Base-by-base conservation (phyloP, 2,329 filamentous ascomycete genomes). In the Colletotrichum melonis region DNA sequence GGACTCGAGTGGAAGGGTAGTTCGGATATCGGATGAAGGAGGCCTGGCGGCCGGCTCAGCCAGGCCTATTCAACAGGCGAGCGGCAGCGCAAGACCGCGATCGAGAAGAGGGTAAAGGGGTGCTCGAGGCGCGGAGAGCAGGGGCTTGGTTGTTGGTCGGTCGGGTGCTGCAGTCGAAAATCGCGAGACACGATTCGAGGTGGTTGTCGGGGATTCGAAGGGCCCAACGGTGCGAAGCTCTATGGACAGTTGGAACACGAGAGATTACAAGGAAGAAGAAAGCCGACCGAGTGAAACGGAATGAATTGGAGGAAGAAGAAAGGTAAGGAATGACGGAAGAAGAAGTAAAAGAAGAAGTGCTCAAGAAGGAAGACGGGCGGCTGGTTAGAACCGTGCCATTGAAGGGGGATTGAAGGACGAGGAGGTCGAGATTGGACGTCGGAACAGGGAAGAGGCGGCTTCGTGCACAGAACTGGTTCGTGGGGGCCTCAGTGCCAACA, bases 21-120 rank as follows among this genome's bases (percentile, higher is more conserved):
- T 22, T 35, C 26, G 22, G 30, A 24, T 30, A 22, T 24, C 22
- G 58, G 57, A 22, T 14, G 46, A 35, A 24, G 38, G 59, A 52
- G n/a, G 42, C 71, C 68, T 72, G 68, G 63, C 57, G 62, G 68
- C 72, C 56, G 68, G 72, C 72, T 74, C 63, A 63, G 68, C 72
- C 72, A 74, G 67, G 72, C 72, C 72, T 42, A 28, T 58, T 72
- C 57, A 5, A 59, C 30, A 9, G 24, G 57, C 68, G 46, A 52
- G 30, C 46, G 19, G 63, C 58, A 63, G 16, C 49, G 35, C 49
- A n/a, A 24, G 26, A 52, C 46, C 22, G 30, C 30, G 46, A 42
- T 42, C 38, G 38, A 42, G 14, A 19, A 19, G 14, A 19, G 5
- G 5, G 32, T 35, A 35, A 26, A 28, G 28, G 35, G 28, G 8